These are phyloP conservation scores for Exidia glandulosa DNA, from an alignment of 768 basidiomycete species.

Conservation along the genomic window DNA sequence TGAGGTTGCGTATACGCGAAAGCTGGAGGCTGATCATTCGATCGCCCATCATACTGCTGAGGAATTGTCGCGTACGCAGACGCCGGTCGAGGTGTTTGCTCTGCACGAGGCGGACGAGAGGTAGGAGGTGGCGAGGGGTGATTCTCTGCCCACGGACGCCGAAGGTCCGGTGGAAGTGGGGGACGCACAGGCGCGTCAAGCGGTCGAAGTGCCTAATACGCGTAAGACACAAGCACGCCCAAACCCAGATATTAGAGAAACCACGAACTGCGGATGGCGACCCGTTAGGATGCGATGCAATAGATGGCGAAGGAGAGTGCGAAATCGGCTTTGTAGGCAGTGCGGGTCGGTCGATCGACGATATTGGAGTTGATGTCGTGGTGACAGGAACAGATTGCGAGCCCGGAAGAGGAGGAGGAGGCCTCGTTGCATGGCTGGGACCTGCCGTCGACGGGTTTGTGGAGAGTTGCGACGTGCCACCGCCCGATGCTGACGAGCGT, in stretches of 20 bases:
- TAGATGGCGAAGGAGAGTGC: not conserved
- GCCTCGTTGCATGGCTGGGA: constrained; percentile 3
- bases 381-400: constrained; percentile 1
- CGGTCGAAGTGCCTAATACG: not conserved
- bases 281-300: not conserved
- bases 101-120: not conserved
- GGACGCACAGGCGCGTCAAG: not conserved
- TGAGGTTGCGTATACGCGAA: constrained; percentile 2
- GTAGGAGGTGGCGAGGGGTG: not conserved
- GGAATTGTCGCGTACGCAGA: not conserved
- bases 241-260: too few species aligned
- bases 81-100: not conserved
- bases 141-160: not conserved
- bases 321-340: not conserved
- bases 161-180: not conserved
- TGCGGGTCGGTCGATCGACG: not conserved
- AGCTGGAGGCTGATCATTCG: not conserved
- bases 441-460: not conserved
- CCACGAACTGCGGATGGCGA: too few species aligned
- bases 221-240: not conserved
- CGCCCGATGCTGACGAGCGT: constrained; percentile 17
- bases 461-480: not conserved
- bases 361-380: constrained; percentile 1
- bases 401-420: constrained; percentile 12
- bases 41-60: not conserved